These are phyloP conservation scores for Fusarium transvaalense DNA, from an alignment of 2,329 filamentous ascomycete species.

Conservation along the genomic window DNA sequence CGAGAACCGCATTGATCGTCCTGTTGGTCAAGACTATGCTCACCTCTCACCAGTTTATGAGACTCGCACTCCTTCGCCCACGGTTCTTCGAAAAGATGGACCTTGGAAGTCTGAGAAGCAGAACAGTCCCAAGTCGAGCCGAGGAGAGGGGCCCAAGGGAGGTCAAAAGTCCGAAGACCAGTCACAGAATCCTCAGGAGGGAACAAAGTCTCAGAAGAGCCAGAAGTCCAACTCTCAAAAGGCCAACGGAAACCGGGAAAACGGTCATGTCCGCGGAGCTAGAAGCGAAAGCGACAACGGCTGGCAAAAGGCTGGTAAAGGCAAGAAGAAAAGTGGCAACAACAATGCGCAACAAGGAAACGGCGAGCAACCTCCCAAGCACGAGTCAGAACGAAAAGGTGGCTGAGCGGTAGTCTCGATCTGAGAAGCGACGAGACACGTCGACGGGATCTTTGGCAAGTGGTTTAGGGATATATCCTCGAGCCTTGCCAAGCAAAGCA, in stretches of 20 bases:
- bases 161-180: conserved; percentile 45
- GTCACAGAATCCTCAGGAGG: conserved; percentile 47
- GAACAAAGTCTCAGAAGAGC: conserved; percentile 43
- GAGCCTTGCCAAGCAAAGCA: conserved; percentile 1
- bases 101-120: conserved; percentile 48
- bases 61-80: conserved; percentile 77
- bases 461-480: conserved; percentile 3
- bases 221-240: conserved; percentile 50
- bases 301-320: conserved; percentile 72
- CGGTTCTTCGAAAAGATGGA: conserved; percentile 66
- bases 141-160: conserved; percentile 38
- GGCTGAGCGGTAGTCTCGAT: conserved; percentile 56
- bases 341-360: conserved; percentile 54
- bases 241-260: conserved; percentile 60
- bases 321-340: conserved; percentile 58
- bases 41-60: conserved; percentile 81
- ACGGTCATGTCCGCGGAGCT: conserved; percentile 65
- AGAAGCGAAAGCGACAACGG: conserved; percentile 67
- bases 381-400: conserved; percentile 72
- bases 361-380: conserved; percentile 68
- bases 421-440: conserved; percentile 36
- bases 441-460: neutral
- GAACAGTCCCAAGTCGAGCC: conserved; percentile 38
- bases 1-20: conserved; percentile 56
- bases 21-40: conserved; percentile 56